Evolutionary conservation across 148 eudicot genomes (phyloP), one percentile per base, ranked within the genome.

Genomic region (Rhododendron mucronatum): DNA sequence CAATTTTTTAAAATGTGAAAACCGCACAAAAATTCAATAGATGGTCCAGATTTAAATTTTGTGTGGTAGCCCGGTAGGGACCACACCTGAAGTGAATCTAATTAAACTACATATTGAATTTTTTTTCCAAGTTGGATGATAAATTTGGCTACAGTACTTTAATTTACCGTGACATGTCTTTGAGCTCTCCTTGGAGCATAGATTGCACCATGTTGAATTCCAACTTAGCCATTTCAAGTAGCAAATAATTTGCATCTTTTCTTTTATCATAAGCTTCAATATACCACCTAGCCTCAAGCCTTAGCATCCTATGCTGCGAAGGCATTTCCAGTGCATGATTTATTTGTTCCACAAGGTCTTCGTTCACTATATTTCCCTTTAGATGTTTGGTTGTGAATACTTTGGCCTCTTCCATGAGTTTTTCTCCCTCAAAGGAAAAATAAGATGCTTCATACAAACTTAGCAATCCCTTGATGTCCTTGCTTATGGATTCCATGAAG

Each of bases 381-480:
- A 44, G 28, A 39, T 77, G 11, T 77, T 23, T 18, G 28, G 28
- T 77, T 77, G 80, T 14, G 18, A 77, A 44, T 41, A 30, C 26
- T 20, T 77, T 77, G 37, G 50, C 53, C 50, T 77, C 80, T 18
- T 77, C 80, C 50, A 77, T 18, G 0, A 77, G 28, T 11, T 20
- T 30, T 44, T 77, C 80, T 39, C 50, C 80, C 0, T 44, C 51
- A 20, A 77, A 77, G 8, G 26, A 45, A 16, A 77, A 11, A 9
- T 18, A 41, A 18, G 80, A 77, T 21, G 80, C 80, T 41, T 41
- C 80, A 41, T 77, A 77, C 53, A 77, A 77, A 77, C 80, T 77
- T 4, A 77, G 80, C 51, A 77, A 44, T 23, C 80, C 80, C 51
- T 44, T 77, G 26, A n/a, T n/a, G 26, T 77, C 80, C 80, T 44